A percentile compares a stretch with the other conserved stretches of the same genome.
Conservation (phyloP, 2,329 filamentous ascomycete genomes). For the Fusarium equiseti region DNA sequence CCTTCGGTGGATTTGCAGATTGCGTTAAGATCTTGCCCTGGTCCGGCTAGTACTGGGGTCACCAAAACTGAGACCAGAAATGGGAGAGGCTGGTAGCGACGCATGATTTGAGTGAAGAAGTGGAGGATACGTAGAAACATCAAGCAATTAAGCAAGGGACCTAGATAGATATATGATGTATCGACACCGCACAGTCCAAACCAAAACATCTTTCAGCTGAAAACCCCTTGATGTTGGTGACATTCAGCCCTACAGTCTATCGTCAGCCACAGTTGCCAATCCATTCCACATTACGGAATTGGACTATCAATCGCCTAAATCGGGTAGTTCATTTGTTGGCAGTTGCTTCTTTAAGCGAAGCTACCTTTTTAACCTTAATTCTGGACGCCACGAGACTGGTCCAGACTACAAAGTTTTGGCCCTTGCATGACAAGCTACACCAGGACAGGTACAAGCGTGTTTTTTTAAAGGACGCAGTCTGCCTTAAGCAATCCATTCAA, state of each 20-base stretch:
- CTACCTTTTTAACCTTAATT: conserved; percentile 27
- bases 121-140: fast-evolving
- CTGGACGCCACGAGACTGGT: conserved; percentile 7
- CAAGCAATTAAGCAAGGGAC: neutral
- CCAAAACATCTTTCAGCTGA: conserved; percentile 4
- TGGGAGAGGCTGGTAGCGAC: neutral
- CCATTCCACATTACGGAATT: neutral
- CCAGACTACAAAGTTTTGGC: neutral
- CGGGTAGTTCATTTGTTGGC: conserved; percentile 7
- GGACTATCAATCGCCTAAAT: neutral
- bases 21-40: conserved; percentile 18
- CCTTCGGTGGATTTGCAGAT: conserved; percentile 32
- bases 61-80: conserved; percentile 2
- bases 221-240: neutral
- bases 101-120: neutral
- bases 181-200: neutral
- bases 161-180: neutral
- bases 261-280: conserved; percentile 12
- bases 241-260: conserved; percentile 1
- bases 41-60: conserved; percentile 6
- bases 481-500: neutral
- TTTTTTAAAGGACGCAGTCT: neutral
- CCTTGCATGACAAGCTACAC: conserved; percentile 3
- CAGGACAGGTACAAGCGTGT: neutral
- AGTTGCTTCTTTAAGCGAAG: neutral